These are phyloP conservation scores for Leishmania mexicana DNA, from an alignment of 208 protist genomes.

Conservation along the genomic window DNA sequence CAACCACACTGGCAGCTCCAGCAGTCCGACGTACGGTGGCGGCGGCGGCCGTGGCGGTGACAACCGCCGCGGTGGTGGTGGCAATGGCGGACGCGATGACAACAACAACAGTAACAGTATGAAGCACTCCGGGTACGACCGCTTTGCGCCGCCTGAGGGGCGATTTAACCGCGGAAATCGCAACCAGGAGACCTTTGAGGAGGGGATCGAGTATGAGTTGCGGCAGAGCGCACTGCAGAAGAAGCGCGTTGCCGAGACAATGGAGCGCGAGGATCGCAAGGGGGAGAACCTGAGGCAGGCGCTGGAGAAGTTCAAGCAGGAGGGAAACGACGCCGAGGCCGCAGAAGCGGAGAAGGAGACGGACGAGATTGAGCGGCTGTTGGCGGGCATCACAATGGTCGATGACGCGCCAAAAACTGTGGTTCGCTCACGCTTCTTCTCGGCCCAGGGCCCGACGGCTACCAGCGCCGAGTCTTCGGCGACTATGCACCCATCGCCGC, in stretches of 20 bases:
- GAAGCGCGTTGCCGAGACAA: slow-evolving; percentile 64
- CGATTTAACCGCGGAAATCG: slow-evolving; percentile 55
- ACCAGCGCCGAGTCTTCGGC: slow-evolving; percentile 6
- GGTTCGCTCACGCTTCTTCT: slow-evolving; percentile 64
- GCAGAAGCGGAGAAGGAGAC: slow-evolving; percentile 28
- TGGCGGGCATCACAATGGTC: slow-evolving; percentile 43
- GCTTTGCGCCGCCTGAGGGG: slow-evolving; percentile 57
- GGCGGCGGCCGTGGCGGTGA: slow-evolving; percentile 15
- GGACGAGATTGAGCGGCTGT: slow-evolving; percentile 61
- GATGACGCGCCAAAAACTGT: slow-evolving; percentile 21
- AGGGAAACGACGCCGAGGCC: slow-evolving; percentile 33
- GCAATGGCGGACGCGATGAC: slow-evolving; percentile 12
- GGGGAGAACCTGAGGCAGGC: slow-evolving; percentile 35
- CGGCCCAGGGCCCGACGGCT: slow-evolving; percentile 1
- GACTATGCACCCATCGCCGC: neutral
- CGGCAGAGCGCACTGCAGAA: slow-evolving; percentile 71
- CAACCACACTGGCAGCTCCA: slow-evolving; percentile 15
- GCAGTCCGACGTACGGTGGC: slow-evolving; percentile 5
- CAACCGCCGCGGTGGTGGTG: slow-evolving; percentile 15
- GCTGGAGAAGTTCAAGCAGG: slow-evolving; percentile 44
- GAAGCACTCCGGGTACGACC: slow-evolving; percentile 42
- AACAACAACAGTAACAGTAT: neutral
- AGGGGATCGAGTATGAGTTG: slow-evolving; percentile 84
- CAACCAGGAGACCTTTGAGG: slow-evolving; percentile 86
- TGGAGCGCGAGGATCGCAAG: slow-evolving; percentile 58